Percentiles rank a stretch among this genome's conserved stretches.
Conservation (phyloP, 768 basidiomycete genomes). For the Rhodotorula diobovata region DNA sequence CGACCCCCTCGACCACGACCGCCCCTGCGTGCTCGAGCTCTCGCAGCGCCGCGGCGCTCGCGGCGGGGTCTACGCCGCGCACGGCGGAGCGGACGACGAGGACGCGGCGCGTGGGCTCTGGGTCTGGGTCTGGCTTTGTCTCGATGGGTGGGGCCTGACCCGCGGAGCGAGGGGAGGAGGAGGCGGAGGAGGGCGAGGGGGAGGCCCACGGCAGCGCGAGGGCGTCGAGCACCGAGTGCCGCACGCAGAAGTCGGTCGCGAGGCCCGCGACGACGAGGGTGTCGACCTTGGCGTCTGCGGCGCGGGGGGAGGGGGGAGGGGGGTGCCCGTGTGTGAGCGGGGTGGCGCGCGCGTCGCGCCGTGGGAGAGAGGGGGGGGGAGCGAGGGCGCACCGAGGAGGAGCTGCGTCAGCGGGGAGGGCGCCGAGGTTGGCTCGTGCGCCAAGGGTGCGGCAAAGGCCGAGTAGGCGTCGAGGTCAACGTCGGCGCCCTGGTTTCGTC, state of each 20-base stretch:
- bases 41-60: not conserved
- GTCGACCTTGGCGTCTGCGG: constrained; percentile 51
- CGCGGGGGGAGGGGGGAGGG: constrained; percentile 9
- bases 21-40: constrained; percentile 8
- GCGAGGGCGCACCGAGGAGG: constrained; percentile 4
- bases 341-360: too few relatives aligned
- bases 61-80: constrained; percentile 29
- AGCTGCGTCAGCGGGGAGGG: not conserved
- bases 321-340: not conserved
- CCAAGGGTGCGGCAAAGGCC: constrained; percentile 56
- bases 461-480: constrained; percentile 69
- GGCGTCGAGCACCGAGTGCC: constrained; percentile 47
- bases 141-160: too few relatives aligned
- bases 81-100: constrained; percentile 40
- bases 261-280: constrained; percentile 61
- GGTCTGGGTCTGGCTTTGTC: too few relatives aligned
- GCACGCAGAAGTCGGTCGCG: constrained; percentile 76
- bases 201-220: constrained; percentile 39
- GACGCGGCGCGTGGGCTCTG: constrained; percentile 46
- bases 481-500: constrained; percentile 59
- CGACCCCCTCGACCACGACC: constrained; percentile 7
- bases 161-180: too few relatives aligned
- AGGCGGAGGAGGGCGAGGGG: not conserved
- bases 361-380: not conserved
- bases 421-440: not conserved